Conservation (phyloP, 139 green algal species). For the Haematococcus lacustris region DNA sequence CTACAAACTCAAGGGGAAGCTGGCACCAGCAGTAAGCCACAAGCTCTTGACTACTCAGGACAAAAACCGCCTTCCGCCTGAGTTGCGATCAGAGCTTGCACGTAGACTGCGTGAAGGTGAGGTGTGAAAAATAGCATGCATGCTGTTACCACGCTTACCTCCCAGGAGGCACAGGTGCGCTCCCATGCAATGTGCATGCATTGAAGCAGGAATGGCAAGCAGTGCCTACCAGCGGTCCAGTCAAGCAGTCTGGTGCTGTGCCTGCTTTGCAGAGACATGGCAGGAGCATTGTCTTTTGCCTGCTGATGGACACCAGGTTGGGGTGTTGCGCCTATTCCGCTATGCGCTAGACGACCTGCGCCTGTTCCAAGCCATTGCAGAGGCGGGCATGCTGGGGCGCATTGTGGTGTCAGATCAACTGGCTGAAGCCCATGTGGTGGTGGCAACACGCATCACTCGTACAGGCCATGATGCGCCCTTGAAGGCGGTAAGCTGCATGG, state of each 20-base stretch:
- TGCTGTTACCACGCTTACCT: neutral
- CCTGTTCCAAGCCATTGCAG: conserved; percentile 17
- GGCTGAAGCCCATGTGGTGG: conserved; percentile 15
- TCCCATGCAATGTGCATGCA: neutral
- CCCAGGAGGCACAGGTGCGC: neutral
- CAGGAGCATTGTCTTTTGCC: neutral
- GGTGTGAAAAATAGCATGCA: neutral
- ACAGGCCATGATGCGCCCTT: conserved; percentile 14
- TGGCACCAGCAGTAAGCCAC: neutral
- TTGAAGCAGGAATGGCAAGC: no score
- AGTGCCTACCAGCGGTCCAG: neutral
- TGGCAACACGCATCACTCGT: conserved; percentile 11
- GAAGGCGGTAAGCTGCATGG: conserved; percentile 9
- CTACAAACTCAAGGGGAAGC: no score
- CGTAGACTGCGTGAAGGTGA: neutral
- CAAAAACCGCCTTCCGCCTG: neutral
- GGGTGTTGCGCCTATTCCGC: conserved; percentile 6
- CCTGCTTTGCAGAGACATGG: neutral
- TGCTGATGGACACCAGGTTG: neutral
- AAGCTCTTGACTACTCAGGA: neutral
- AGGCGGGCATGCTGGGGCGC: conserved; percentile 11
- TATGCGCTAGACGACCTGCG: conserved; percentile 24
- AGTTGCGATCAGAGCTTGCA: neutral
- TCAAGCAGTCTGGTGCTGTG: neutral
- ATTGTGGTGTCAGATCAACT: conserved; percentile 13